These are phyloP conservation scores for Pichia sp. DNA, from an alignment of 1,139 yeast species.

Conservation along the genomic window DNA sequence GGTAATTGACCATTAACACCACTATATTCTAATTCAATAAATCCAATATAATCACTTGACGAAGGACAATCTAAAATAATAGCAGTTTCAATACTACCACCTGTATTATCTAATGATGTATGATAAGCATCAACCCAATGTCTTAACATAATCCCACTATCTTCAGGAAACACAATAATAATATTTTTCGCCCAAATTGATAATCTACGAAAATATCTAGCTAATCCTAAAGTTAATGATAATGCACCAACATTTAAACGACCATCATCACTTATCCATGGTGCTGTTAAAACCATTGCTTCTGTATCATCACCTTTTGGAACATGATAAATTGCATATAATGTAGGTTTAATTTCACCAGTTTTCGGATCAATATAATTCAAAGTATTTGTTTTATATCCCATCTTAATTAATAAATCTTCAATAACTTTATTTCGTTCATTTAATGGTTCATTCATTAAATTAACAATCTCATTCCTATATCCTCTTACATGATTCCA, in stretches of 20 bases:
- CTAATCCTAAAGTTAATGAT: constrained; percentile 63
- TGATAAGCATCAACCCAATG: constrained; percentile 96
- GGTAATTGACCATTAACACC: constrained; percentile 96
- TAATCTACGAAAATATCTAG: constrained; percentile 76
- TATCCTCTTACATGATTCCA: constrained; percentile 91
- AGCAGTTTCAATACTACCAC: constrained; percentile 95
- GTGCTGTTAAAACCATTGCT: constrained; percentile 85
- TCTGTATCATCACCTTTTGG: constrained; percentile 97
- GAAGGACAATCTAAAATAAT: constrained; percentile 76
- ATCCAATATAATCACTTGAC: constrained; percentile 60
- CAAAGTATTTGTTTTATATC: constrained; percentile 56
- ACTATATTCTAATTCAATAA: constrained; percentile 70
- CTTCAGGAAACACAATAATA: constrained; percentile 74
- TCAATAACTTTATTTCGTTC: constrained; percentile 43
- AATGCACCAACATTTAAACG: constrained; percentile 72
- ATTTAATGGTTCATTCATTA: constrained; percentile 31
- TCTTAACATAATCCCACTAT: constrained; percentile 63
- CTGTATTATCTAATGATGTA: constrained; percentile 74
- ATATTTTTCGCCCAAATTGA: constrained; percentile 95
- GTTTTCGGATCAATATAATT: constrained; percentile 15
- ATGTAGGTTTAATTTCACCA: constrained; percentile 29
- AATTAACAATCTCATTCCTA: constrained; percentile 48
- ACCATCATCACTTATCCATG: constrained; percentile 65
- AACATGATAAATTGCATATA: constrained; percentile 84
- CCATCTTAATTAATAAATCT: constrained; percentile 64